Conservation (phyloP, 73 alveolate genomes). For the Stentor roeselii region DNA sequence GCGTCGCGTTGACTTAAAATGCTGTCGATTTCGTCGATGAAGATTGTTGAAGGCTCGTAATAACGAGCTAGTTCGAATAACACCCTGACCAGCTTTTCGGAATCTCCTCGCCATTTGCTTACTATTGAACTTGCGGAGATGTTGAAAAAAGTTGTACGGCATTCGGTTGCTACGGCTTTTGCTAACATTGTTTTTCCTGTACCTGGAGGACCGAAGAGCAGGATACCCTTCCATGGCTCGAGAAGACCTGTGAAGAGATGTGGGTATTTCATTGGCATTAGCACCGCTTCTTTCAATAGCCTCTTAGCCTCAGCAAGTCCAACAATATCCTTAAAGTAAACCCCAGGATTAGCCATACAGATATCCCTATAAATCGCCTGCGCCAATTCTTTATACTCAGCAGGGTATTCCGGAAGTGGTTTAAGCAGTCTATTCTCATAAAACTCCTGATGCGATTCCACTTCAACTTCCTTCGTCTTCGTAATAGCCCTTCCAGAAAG, state of each 20-base stretch:
- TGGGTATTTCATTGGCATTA: slow-evolving; percentile 97
- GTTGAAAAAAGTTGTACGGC: slow-evolving; percentile 96
- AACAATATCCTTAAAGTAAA: slow-evolving; percentile 83
- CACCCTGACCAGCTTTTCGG: slow-evolving; percentile 94
- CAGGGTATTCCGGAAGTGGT: slow-evolving; percentile 94
- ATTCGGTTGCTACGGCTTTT: slow-evolving; percentile 98
- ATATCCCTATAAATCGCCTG: slow-evolving; percentile 87
- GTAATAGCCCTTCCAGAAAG: slow-evolving; percentile 39
- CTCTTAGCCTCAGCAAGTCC: slow-evolving; percentile 83
- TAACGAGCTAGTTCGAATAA: slow-evolving; percentile 97
- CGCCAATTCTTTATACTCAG: slow-evolving; percentile 91
- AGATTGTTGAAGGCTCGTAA: slow-evolving; percentile 97
- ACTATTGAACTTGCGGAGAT: slow-evolving; percentile 97
- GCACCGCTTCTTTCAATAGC: slow-evolving; percentile 91
- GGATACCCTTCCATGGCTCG: slow-evolving; percentile 98
- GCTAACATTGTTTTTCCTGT: slow-evolving; percentile 99
- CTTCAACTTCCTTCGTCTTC: slow-evolving; percentile 59
- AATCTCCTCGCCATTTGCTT: slow-evolving; percentile 98
- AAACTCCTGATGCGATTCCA: slow-evolving; percentile 79
- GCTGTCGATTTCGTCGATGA: slow-evolving; percentile 98
- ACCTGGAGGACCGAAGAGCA: slow-evolving; percentile 99
- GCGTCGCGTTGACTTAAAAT: slow-evolving; percentile 89
- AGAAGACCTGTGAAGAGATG: slow-evolving; percentile 92
- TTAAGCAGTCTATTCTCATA: slow-evolving; percentile 92
- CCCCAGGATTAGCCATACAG: slow-evolving; percentile 89